Evolutionary conservation across 306 rosid species (phyloP).

Genomic region (Acacia crassicarpa): DNA sequence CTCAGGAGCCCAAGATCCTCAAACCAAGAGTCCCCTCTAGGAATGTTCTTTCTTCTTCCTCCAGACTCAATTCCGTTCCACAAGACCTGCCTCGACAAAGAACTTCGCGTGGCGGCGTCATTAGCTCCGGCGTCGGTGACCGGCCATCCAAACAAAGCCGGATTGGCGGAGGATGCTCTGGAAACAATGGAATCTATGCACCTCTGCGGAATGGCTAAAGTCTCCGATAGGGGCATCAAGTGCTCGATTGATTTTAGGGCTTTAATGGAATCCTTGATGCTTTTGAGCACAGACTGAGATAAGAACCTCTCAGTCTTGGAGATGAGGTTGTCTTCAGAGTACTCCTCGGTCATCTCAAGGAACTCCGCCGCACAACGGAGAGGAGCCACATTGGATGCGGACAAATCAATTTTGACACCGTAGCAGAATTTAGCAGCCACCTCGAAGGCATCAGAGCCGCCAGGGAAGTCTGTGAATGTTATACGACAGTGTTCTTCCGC

Average conservation of each 20-base stretch:
- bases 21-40: constrained; percentile 66
- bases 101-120: constrained; percentile 20
- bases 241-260: constrained; percentile 72
- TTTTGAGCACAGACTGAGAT: constrained; percentile 48
- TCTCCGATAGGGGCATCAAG: constrained; percentile 63
- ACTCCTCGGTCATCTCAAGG: constrained; percentile 71
- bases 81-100: constrained; percentile 57
- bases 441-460: constrained; percentile 65
- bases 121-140: constrained; percentile 42
- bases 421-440: constrained; percentile 73
- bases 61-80: constrained; percentile 79
- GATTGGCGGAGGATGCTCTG: constrained; percentile 73
- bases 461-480: constrained; percentile 52
- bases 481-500: constrained; percentile 53
- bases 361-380: constrained; percentile 75
- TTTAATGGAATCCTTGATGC: constrained; percentile 59
- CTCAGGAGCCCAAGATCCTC: constrained; percentile 74
- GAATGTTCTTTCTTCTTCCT: constrained; percentile 49
- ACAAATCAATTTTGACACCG: constrained; percentile 66
- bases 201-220: constrained; percentile 62
- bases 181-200: constrained; percentile 70
- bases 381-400: constrained; percentile 52
- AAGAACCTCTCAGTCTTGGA: constrained; percentile 65
- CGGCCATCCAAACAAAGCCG: constrained; percentile 89
- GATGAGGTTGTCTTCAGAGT: constrained; percentile 64